Conservation (phyloP, 192 early-diverging fungal species). For the Backusella tarrabulga region DNA sequence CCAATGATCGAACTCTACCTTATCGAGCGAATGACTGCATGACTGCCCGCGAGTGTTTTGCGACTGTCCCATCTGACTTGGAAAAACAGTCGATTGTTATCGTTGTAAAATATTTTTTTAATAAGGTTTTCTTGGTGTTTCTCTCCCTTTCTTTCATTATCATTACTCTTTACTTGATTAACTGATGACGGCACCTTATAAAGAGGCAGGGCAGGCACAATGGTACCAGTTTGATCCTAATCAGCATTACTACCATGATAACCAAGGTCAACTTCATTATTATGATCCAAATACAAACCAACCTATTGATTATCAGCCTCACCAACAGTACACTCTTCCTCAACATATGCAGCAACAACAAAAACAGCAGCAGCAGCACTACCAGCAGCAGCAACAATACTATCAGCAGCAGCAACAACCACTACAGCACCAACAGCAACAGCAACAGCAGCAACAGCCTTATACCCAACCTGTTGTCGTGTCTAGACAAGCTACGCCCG, state of each 20-base stretch:
- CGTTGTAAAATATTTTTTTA: neutral
- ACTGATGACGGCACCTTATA: constrained; percentile 10
- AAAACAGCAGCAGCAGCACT: neutral
- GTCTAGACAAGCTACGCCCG: constrained; percentile 15
- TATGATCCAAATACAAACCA: constrained; percentile 36
- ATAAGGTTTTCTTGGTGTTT: neutral
- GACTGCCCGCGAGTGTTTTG: no score
- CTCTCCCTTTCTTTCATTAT: neutral
- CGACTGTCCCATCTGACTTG: neutral
- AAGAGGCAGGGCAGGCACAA: constrained; percentile 11
- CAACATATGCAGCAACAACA: neutral
- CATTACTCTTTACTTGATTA: neutral
- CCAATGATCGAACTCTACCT: no score
- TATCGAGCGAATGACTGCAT: no score
- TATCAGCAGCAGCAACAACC: neutral
- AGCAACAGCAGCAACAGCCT: neutral
- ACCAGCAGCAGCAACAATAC: constrained; percentile 7
- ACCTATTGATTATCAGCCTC: constrained; percentile 22
- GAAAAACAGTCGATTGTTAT: neutral
- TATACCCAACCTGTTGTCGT: neutral
- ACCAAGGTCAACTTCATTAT: constrained; percentile 28
- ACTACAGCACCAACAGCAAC: neutral
- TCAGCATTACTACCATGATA: constrained; percentile 35
- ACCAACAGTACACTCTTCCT: neutral
- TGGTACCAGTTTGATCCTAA: constrained; percentile 33